Base-by-base conservation (phyloP, 345 rosid species). In the Trapa incisa region DNA sequence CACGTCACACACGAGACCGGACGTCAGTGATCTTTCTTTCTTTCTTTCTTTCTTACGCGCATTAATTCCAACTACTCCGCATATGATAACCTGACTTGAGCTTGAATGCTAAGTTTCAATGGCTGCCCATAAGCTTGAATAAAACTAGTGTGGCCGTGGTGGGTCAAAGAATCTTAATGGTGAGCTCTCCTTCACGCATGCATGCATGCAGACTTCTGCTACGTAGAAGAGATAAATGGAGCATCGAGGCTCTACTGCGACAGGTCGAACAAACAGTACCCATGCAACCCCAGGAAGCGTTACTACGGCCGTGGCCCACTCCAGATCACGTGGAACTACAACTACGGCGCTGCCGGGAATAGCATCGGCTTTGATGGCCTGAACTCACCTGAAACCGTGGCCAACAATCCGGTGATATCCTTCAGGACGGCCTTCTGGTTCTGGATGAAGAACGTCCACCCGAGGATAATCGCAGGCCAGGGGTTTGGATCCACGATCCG, bases 1-100 rank as follows among this genome's bases (percentile, higher is more conserved):
- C 95, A 90, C 67, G 83, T 81, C 67, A 87, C 97, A 0, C 95
- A 83, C 73, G 90, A 87, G 66, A 90, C 92, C 13, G 95, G 91
- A 67, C 78, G 97, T 87, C 80, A 84, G 85, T 22, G 29, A 22
- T n/a, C 1, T 9, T 54, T 50, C 47, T 41, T 15, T 32, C 16
- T 12, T 37, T 4, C 7, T 4, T 6, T 29, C 12, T 17, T 17
- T 22, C 29, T 22, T 22, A 22, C 29, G 29, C 29, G 29, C 29
- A 22, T 22, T 22, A 22, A 22, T 22, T 22, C 29, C 29, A 22
- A 22, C 29, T 22, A 22, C 29, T 22, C 29, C 29, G 29, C 29
- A 22, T 22, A 22, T 22, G 29, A 0, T 37, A 37, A 38, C 47
- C 5, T 6, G 29, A 37, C 39, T 37, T 64, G 3, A 16, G 29